phyloP scores from a whole-genome alignment of 2,329 filamentous ascomycete genomes.

The Cadophora luteo-olivacea region DNA sequence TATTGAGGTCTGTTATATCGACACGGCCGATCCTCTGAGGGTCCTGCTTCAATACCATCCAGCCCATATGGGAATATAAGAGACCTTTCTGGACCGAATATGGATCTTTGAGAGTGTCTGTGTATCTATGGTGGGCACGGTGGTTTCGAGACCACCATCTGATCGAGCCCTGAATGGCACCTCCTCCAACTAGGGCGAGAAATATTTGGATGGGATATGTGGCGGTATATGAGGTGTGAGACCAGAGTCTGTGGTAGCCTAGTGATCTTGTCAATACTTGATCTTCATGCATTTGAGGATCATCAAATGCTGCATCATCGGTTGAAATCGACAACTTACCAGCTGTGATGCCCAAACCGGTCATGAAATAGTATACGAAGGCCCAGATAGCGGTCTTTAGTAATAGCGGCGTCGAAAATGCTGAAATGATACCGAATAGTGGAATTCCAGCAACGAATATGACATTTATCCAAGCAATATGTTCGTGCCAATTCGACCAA shows the following conservation, averaged over 20 bases:
- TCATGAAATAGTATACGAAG: constrained; percentile 80
- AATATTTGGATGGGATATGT: constrained; percentile 76
- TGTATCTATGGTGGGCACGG: constrained; percentile 86
- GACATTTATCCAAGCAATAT: constrained; percentile 26
- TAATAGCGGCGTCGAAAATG: constrained; percentile 63
- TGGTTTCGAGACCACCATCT: constrained; percentile 88
- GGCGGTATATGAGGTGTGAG: constrained; percentile 82
- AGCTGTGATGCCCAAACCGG: constrained; percentile 78
- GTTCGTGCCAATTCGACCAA: constrained; percentile 22
- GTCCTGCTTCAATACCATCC: constrained; percentile 93
- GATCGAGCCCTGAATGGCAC: constrained; percentile 82
- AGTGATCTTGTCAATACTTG: background rate
- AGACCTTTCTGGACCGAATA: constrained; percentile 88
- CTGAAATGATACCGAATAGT: constrained; percentile 13
- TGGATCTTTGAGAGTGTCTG: constrained; percentile 87
- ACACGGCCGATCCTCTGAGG: constrained; percentile 83
- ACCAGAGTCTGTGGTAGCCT: constrained; percentile 83
- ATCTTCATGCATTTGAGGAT: background rate
- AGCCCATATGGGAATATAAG: constrained; percentile 81
- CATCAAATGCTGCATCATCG: background rate
- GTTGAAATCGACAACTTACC: constrained; percentile 53
- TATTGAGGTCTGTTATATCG: constrained; percentile 84
- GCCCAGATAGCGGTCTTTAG: constrained; percentile 74
- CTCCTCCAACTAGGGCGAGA: constrained; percentile 78
- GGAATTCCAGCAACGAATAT: constrained; percentile 20